Base-by-base conservation (phyloP, 495 filamentous ascomycete species). In the Aspergillus affinis region DNA sequence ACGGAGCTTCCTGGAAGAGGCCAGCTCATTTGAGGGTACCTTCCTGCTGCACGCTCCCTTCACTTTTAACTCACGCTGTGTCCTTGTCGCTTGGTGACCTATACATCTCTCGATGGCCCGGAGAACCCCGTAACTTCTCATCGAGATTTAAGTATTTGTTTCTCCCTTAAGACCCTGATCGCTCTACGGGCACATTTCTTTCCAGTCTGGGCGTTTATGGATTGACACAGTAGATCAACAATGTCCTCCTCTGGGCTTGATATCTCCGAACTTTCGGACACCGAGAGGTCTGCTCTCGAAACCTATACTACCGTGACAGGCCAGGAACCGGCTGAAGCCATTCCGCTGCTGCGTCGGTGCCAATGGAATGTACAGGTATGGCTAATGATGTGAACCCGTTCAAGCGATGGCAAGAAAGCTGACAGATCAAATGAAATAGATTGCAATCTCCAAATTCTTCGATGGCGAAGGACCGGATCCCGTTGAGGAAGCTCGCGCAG, bases 371-470 rank as follows among this genome's bases (percentile, higher is more conserved):
- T 97, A 13, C 86, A 96, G 82, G 91, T 94, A 65, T 13, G 62
- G 0, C 15, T 45, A 19, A 12, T 29, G 30, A 54, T 54, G 18
- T 36, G 1, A 30, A 19, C 23, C 4, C 27, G 10, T 2, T 15
- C 13, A 20, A 54, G 6, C 45, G 52, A 55, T 32, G 21, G 26
- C 41, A 29, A 56, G 27, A 13, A 30, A 23, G 18, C 23, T 45
- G 6, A 48, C 54, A 0, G 19, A 26, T 7, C 32, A 51, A 47
- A 64, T 74, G 52, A 72, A 52, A 54, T 51, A 98, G 89, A 95
- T 98, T 61, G 94, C 94, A 32, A 90, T 98, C 53, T 83, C 94
- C 52, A 93, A 93, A 67, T 98, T 98, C 84, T 98, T 97, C 69
- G 94, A 98, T 70, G 94, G 95, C 53, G 95, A 98, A 74, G 85